These are phyloP conservation scores for Suhomyces sp. DNA, from an alignment of 805 yeast species.

Conservation along the genomic window DNA sequence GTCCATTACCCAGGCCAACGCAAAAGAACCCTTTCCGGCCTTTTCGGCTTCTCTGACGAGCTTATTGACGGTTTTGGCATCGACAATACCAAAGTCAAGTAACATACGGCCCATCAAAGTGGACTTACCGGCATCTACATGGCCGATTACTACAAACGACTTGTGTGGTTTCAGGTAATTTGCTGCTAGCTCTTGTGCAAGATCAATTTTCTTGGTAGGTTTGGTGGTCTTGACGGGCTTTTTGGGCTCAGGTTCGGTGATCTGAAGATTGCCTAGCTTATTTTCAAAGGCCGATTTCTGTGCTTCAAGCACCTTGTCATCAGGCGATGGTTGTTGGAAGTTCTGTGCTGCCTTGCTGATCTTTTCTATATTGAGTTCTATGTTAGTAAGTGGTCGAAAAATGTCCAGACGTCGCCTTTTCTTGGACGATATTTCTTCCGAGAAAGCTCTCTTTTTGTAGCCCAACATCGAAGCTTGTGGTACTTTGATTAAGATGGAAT, in stretches of 20 bases:
- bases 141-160: slow-evolving; percentile 81
- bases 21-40: slow-evolving; percentile 74
- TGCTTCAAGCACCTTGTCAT: slow-evolving; percentile 62
- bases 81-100: slow-evolving; percentile 65
- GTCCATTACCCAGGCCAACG: slow-evolving; percentile 84
- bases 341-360: slow-evolving; percentile 45
- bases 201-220: slow-evolving; percentile 43
- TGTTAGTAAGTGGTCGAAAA: slow-evolving; percentile 41
- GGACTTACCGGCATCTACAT: slow-evolving; percentile 83
- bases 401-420: slow-evolving; percentile 21
- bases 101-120: slow-evolving; percentile 74
- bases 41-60: slow-evolving; percentile 61
- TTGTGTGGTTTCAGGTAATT: slow-evolving; percentile 50
- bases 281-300: slow-evolving; percentile 47
- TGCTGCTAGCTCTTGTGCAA: slow-evolving; percentile 35
- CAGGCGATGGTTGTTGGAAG: slow-evolving; percentile 76
- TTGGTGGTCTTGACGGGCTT: slow-evolving; percentile 27
- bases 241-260: slow-evolving; percentile 11
- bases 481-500: not conserved
- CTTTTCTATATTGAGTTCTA: slow-evolving; percentile 29
- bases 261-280: slow-evolving; percentile 25
- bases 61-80: slow-evolving; percentile 60
- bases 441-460: not conserved
- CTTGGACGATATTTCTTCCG: slow-evolving; percentile 15
- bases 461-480: not conserved